phyloP scores from a whole-genome alignment of 371 early-diverging fungal genomes.

The Mucor racemosus region DNA sequence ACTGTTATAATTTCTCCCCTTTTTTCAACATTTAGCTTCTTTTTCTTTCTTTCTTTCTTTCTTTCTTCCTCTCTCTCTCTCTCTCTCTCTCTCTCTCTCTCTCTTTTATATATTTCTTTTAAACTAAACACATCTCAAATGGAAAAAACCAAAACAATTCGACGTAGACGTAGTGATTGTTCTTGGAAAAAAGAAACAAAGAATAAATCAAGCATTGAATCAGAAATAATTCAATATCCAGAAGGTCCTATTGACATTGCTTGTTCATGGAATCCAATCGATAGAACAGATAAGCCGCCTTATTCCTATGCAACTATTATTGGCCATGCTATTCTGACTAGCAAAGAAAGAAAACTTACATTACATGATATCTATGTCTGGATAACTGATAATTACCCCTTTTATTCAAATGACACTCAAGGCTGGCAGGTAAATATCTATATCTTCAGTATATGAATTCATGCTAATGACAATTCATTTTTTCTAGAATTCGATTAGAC shows the following conservation, averaged over 20 bases:
- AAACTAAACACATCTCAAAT: conserved; percentile 1
- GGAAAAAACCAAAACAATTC: conserved; percentile 6
- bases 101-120: background rate
- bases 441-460: background rate
- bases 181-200: conserved; percentile 7
- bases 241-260: conserved; percentile 27
- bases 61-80: conserved; percentile 10
- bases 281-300: conserved; percentile 77
- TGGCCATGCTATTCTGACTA: conserved; percentile 85
- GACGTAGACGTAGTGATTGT: conserved; percentile 25
- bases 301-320: conserved; percentile 94
- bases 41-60: background rate
- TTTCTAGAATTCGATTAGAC: conserved; percentile 91
- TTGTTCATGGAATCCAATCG: conserved; percentile 47
- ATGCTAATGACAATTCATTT: background rate
- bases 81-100: conserved; percentile 16
- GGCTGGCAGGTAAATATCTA: conserved; percentile 83
- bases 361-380: conserved; percentile 93
- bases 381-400: conserved; percentile 82
- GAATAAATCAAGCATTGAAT: background rate
- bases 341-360: conserved; percentile 77
- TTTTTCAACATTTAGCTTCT: background rate
- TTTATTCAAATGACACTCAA: conserved; percentile 75
- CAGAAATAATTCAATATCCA: conserved; percentile 17
- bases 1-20: conserved; percentile 3